A percentile compares a stretch with the other conserved stretches of the same genome.
phyloP scores from a whole-genome alignment of 1,284 basidiomycete genomes.

The Cryptococcus jaspeensis region DNA sequence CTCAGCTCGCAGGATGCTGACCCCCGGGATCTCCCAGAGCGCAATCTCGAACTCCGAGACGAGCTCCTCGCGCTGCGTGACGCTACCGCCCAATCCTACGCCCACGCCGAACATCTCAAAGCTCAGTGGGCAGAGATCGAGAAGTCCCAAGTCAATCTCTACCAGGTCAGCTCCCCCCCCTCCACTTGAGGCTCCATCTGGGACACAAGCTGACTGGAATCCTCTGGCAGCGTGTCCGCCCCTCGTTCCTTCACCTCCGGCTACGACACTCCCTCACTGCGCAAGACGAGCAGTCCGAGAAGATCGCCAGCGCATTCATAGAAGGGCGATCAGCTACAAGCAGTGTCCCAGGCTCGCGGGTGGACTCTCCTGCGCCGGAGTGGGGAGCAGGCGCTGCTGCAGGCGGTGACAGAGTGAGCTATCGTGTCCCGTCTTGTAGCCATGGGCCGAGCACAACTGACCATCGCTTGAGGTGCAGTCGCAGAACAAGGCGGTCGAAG shows the following conservation, averaged over 20 bases:
- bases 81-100: conserved; percentile 78
- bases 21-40: conserved; percentile 55
- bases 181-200: not conserved
- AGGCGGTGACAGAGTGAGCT: not conserved
- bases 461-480: conserved; percentile 9
- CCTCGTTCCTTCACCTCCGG: conserved; percentile 80
- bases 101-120: conserved; percentile 76
- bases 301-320: conserved; percentile 73
- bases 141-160: conserved; percentile 78
- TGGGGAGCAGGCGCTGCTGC: not conserved
- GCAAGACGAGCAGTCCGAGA: conserved; percentile 84
- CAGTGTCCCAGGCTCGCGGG: conserved; percentile 30
- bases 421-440: not conserved
- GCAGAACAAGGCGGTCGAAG: conserved; percentile 60
- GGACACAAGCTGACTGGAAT: not conserved
- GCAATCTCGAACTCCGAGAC: conserved; percentile 72
- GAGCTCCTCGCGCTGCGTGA: conserved; percentile 67
- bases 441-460: conserved; percentile 11
- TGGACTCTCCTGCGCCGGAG: conserved; percentile 49
- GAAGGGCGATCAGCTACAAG: conserved; percentile 55
- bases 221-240: conserved; percentile 66
- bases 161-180: conserved; percentile 62
- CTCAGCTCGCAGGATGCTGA: conserved; percentile 3
- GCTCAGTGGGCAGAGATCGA: conserved; percentile 78
- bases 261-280: conserved; percentile 79